phyloP scores from a whole-genome alignment of 164 flowering plant species.

The Vitis riparia region DNA sequence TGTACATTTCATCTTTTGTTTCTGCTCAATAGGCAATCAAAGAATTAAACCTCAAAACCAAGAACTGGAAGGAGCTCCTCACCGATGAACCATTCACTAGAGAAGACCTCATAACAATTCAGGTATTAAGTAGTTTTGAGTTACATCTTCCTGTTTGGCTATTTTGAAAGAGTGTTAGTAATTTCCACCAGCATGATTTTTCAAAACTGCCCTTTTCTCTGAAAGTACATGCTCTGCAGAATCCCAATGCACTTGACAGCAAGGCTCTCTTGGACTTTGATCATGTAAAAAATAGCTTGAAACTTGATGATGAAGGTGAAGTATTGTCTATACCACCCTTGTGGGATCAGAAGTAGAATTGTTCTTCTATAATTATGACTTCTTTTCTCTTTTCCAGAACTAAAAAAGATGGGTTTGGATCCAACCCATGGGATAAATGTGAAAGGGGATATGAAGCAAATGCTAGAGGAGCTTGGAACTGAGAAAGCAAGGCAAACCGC shows the following conservation, averaged over 20 bases:
- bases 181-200: conserved; percentile 5
- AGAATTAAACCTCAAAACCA: conserved; percentile 88
- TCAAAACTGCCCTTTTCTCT: background rate
- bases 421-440: conserved; percentile 76
- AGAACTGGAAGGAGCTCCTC: conserved; percentile 97
- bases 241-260: conserved; percentile 84
- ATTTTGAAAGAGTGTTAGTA: background rate
- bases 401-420: conserved; percentile 57
- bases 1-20: background rate
- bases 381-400: conserved; percentile 37
- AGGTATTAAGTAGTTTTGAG: conserved; percentile 40
- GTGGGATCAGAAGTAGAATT: background rate
- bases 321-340: background rate
- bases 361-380: background rate
- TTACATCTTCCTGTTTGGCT: conserved; percentile 5
- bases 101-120: conserved; percentile 88
- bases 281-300: conserved; percentile 81
- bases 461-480: conserved; percentile 94
- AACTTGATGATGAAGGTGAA: conserved; percentile 91
- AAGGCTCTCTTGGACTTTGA: conserved; percentile 86
- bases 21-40: conserved; percentile 68
- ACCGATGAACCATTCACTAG: conserved; percentile 91
- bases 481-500: conserved; percentile 83
- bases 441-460: conserved; percentile 86
- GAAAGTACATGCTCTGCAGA: conserved; percentile 41